Evolutionary conservation across 1,284 basidiomycete genomes (phyloP), one percentile per base, ranked within the genome.

Genomic region (Pseudozyma tsukubaensis): DNA sequence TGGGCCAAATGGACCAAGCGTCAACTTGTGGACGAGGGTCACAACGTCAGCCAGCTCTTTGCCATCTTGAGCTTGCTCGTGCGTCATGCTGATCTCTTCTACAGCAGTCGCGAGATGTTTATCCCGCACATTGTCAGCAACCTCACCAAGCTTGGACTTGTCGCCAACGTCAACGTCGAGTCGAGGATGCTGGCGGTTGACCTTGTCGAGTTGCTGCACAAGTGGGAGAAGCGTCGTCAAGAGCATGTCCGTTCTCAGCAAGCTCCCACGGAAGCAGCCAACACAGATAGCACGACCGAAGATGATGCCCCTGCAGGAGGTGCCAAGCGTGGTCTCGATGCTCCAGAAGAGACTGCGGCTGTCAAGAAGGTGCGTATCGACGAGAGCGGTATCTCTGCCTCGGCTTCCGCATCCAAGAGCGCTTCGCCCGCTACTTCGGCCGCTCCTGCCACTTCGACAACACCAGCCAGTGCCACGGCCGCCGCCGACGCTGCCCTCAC

Each of bases 71-170:
- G 94, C 74, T 89, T 99, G 60, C 91, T 99, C 59, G 91, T 94
- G 65, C 92, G 94, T 66, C 94, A 99, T 76, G 90, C 92, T 1
- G 89, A 94, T 60, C 88, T 97, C 6, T 99, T 99, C 87, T 99
- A 93, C 86, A 91, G 93, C 52, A 93, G 94, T 67, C 91, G 97
- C 47, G 92, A 94, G 14, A 87, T 97, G 36, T 99, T 99, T 85
- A 90, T 99, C n/a, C 93, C 94, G 0, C 93, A 97, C 82, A 94
- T 99, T 86, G 92, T 95, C 66, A 92, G 92, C 82, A 93, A 92
- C 37, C 87, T 99, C 63, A 89, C 89, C 58, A 96, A 94, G 85
- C 88, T 99, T 18, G 94, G 94, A 24, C 89, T 97, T 74, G 89
- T 91, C 1, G 86, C 89, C 6, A 88, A 89, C 13, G 77, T 82